Evolutionary conservation across 2,329 filamentous ascomycete genomes (phyloP).

Genomic region (Mollisia scopiformis): DNA sequence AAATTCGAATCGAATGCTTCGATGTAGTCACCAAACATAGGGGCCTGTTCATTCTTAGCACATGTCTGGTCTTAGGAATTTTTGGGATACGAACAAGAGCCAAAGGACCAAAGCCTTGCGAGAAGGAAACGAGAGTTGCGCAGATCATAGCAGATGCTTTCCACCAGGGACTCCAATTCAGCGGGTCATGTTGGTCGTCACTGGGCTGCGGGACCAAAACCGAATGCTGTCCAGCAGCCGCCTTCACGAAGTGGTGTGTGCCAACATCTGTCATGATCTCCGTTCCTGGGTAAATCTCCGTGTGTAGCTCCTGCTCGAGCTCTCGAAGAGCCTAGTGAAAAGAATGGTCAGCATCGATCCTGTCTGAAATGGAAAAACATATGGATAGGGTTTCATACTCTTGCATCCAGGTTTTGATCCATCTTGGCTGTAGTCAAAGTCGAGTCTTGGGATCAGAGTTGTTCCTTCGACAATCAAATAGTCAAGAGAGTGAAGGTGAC

Average conservation of each 20-base stretch:
- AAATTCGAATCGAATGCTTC: conserved; percentile 56
- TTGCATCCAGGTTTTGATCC: conserved; percentile 32
- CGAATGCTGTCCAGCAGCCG: conserved; percentile 43
- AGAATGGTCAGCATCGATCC: not conserved
- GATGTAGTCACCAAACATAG: conserved; percentile 64
- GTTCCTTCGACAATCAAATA: not conserved
- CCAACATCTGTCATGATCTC: conserved; percentile 56
- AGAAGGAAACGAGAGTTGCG: conserved; percentile 44
- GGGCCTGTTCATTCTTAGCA: conserved; percentile 27
- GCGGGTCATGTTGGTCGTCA: conserved; percentile 50
- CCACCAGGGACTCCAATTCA: conserved; percentile 52
- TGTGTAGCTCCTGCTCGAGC: conserved; percentile 36
- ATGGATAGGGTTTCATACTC: conserved; percentile 10
- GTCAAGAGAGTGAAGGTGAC: not conserved
- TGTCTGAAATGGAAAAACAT: not conserved
- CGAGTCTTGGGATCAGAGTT: not conserved
- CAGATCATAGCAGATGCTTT: conserved; percentile 43
- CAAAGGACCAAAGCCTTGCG: conserved; percentile 45
- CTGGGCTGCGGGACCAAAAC: conserved; percentile 52
- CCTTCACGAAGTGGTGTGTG: conserved; percentile 65
- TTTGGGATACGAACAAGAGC: conserved; percentile 36
- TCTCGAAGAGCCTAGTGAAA: conserved; percentile 26
- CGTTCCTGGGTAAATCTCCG: conserved; percentile 35
- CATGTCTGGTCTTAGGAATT: not conserved
- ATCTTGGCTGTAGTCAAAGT: conserved; percentile 9